These are phyloP conservation scores for Plasmodium malariae DNA, from an alignment of 169 alveolate genomes.

Conservation along the genomic window DNA sequence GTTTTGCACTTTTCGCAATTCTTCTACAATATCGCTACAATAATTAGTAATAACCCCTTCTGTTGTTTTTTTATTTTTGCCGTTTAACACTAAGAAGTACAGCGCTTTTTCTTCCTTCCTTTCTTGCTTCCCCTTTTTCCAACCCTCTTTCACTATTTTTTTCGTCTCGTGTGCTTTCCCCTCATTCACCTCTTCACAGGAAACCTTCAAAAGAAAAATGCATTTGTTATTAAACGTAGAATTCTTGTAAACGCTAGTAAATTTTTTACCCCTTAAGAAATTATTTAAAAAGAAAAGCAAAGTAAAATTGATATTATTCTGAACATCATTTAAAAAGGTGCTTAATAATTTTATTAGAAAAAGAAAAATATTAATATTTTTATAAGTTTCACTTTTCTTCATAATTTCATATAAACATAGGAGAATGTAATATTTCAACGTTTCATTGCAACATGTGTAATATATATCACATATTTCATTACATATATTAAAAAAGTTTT, in stretches of 20 bases:
- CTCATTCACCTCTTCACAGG: neutral
- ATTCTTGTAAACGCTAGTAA: conserved; percentile 30
- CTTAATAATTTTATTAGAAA: conserved; percentile 32
- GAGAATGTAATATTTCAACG: conserved; percentile 27
- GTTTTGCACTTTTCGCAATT: conserved; percentile 1
- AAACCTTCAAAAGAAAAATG: conserved; percentile 29
- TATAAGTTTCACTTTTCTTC: conserved; percentile 40
- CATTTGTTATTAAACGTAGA: conserved; percentile 17
- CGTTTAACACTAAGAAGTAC: conserved; percentile 28
- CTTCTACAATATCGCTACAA: conserved; percentile 17
- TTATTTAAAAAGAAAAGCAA: conserved; percentile 49
- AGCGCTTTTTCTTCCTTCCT: conserved; percentile 4
- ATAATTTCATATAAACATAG: conserved; percentile 56
- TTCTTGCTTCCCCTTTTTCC: neutral
- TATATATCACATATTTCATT: conserved; percentile 42
- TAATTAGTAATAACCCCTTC: neutral
- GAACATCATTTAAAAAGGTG: conserved; percentile 42
- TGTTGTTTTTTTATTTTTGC: neutral
- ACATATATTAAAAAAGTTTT: conserved; percentile 24
- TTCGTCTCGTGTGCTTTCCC: too few species aligned
- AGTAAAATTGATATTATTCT: neutral
- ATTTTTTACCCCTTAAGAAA: conserved; percentile 35
- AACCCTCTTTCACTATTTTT: too few species aligned
- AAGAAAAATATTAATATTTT: conserved; percentile 48
- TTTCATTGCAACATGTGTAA: neutral